These are phyloP conservation scores for Aureobasidium uvarum DNA, from an alignment of 2,329 filamentous ascomycete genomes.

Conservation along the genomic window DNA sequence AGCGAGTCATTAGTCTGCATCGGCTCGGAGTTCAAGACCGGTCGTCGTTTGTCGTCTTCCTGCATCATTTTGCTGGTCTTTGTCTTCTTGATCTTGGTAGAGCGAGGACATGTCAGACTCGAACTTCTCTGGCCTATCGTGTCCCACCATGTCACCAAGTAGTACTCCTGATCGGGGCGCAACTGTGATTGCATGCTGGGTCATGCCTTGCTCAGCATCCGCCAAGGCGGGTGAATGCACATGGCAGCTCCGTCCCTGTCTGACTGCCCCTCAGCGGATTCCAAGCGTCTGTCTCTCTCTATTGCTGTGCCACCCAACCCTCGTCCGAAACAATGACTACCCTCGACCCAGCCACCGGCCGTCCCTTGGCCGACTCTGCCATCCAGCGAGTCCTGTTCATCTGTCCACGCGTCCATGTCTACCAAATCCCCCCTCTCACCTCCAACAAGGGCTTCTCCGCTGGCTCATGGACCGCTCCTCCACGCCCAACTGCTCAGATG, in stretches of 20 bases:
- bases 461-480: conserved; percentile 69
- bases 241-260: background rate
- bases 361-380: conserved; percentile 66
- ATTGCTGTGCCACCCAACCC: background rate
- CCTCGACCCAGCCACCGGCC: conserved; percentile 69
- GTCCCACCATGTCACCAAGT: background rate
- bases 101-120: background rate
- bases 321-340: conserved; percentile 53
- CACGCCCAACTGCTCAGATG: conserved; percentile 62
- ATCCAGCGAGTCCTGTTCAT: conserved; percentile 85
- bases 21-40: conserved; percentile 1
- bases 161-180: background rate
- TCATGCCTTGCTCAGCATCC: background rate
- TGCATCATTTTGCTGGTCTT: background rate
- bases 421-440: conserved; percentile 77
- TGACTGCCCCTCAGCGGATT: background rate
- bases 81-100: background rate
- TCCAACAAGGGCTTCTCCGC: conserved; percentile 78
- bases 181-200: background rate
- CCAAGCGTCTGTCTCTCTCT: background rate
- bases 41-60: background rate
- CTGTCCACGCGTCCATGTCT: conserved; percentile 73
- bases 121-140: background rate
- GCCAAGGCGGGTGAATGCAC: conserved; percentile 12
- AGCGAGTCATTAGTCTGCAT: conserved; percentile 1